Evolutionary conservation across 164 flowering plant genomes (phyloP).

Genomic region (Nelumbo lutea): DNA sequence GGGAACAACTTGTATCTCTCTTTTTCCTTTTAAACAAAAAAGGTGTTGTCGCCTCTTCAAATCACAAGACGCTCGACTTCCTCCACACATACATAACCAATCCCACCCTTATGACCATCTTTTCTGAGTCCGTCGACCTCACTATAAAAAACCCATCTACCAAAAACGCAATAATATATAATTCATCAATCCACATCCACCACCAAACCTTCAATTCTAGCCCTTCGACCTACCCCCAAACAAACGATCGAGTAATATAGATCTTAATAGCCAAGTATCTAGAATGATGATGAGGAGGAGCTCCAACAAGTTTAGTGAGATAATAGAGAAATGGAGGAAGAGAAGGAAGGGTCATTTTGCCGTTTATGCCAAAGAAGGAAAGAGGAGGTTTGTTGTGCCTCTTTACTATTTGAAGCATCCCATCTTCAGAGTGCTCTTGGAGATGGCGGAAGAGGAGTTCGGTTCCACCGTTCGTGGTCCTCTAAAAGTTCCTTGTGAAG

Average conservation of each 20-base stretch:
- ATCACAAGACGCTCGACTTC: slow-evolving; percentile 18
- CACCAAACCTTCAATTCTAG: background rate
- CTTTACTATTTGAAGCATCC: slow-evolving; percentile 35
- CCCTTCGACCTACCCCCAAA: background rate
- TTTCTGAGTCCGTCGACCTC: background rate
- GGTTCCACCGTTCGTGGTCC: slow-evolving; percentile 32
- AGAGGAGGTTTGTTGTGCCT: slow-evolving; percentile 41
- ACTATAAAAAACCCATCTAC: slow-evolving; percentile 9
- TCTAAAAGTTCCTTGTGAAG: slow-evolving; percentile 41
- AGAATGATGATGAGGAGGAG: slow-evolving; percentile 8
- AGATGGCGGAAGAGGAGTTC: slow-evolving; percentile 51
- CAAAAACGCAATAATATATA: background rate
- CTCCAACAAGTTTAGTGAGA: slow-evolving; percentile 31
- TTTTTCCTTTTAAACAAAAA: background rate
- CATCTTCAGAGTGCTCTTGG: slow-evolving; percentile 36
- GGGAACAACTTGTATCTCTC: slow-evolving; percentile 8
- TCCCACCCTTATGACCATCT: slow-evolving; percentile 5
- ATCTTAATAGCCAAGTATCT: too few relatives aligned
- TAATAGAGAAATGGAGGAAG: slow-evolving; percentile 30
- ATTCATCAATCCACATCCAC: background rate
- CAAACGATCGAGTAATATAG: background rate
- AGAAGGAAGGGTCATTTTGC: slow-evolving; percentile 36
- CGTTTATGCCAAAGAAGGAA: slow-evolving; percentile 38
- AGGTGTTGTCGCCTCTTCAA: slow-evolving; percentile 2
- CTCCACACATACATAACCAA: slow-evolving; percentile 20